Evolutionary conservation across 768 basidiomycete species (phyloP), one percentile per base, ranked within the genome.

Genomic region (Lactifluus echinatus): DNA sequence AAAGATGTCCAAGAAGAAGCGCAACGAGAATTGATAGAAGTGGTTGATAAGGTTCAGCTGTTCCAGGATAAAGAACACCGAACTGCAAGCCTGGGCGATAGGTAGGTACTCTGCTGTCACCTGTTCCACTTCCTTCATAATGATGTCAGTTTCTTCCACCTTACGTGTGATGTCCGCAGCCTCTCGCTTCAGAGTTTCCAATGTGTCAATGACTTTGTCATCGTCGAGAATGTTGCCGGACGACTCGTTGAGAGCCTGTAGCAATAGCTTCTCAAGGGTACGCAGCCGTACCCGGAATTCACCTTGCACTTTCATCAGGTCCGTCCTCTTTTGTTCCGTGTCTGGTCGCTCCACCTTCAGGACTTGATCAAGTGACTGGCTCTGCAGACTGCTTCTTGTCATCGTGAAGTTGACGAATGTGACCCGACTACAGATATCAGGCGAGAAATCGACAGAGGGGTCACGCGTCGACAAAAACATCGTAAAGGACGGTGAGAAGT

Each of bases 401-500:
- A 99, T 99, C 26, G 94, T 95, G 72, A 93, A 94, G 74, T 93
- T 94, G 73, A 94, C 91, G 65, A 94, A 93, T 0, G 89, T 92
- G 26, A 95, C 91, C 59, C 96, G 84, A 76, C 93, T 95, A 77
- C 95, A 98, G 64, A 99, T 94, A 69, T 99, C 96, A 3, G 96
- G 93, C 12, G 95, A 90, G 73, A 99, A 97, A 66, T 97, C 93
- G 60, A 96, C 88, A 0, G 95, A 95, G 2, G 96, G 94, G 70
- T 99, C 94, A 21, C 96, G 77, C 11, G 96, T 99, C 2, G 95
- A 91, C 43, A 99, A 78, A 82, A 99, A 99, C 92, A 99, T 94
- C 5, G 92, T 96, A 78, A 99, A 99, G n/a, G 96, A 86, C 6
- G 96, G 96, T 0, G 96, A 99, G 70, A 98, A 97, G 69, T 99